Base-by-base conservation (phyloP, 192 early-diverging fungal species). In the Coemansia aciculifera region DNA sequence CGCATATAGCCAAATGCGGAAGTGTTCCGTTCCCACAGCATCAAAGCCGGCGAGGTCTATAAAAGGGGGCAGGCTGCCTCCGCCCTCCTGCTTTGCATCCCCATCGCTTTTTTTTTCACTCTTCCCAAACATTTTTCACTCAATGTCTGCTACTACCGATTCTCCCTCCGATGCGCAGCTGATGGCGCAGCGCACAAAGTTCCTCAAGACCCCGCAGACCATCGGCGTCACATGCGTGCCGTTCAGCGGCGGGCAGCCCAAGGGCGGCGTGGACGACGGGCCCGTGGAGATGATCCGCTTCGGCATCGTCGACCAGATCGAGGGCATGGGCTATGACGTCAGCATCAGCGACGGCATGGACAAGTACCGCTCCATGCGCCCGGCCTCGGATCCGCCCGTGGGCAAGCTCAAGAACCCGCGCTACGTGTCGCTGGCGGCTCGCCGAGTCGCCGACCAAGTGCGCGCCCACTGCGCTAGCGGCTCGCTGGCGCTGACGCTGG, bases 231-330 rank as follows among this genome's bases (percentile, higher is more conserved):
- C 91, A 40, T 89, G 90, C 24, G 90, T 89, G 42, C 87, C 88
- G 31, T 93, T 93, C 73, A 89, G 86, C 72, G 88, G 86, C 31
- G 89, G 87, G 8, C 90, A 94, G 87, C 92, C 92, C 60, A 89
- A 90, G 77, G 86, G 86, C 61, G 96, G 96, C 63, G 95, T 96
- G 6, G 94, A 98, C 67, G 86, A 88, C 54, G 96, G 95, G 21
- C 95, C 95, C 7, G 81, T 90, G 13, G 87, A 87, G 66, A 81
- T 98, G 64, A 74, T 97, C 38, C 91, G 95, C 68, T 89, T 89
- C 73, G 95, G 95, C 52, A 73, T 98, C 15, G 73, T 93, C 56
- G 87, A 92, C 52, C 95, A 98, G 85, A 72, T 97, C 36, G 74
- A 90, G 69, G 84, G 78, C 38, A 86, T 98, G 65, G 92, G 90